Evolutionary conservation across 257 asterid genomes (phyloP), one percentile per base, ranked within the genome.

Genomic region (Jasminum sambac): DNA sequence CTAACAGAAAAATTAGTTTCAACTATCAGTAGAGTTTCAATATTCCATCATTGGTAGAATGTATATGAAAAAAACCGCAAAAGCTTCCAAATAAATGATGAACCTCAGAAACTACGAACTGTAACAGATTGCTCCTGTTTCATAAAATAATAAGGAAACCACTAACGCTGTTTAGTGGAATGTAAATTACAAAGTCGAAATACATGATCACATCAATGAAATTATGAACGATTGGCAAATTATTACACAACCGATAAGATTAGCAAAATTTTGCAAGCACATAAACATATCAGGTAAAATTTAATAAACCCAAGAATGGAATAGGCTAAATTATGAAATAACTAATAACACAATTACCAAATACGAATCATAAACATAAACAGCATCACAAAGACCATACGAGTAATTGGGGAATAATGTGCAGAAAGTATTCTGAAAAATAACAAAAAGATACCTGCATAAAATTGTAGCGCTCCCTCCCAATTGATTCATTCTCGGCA

Each of bases 401-500:
- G 17, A 44, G 0, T 66, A 59, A 65, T 11, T 58, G 44, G 52
- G 36, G 36, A 11, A 50, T 6, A 17, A 21, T 10, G 7, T 34
- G 14, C 23, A 68, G 11, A 12, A 4, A 13, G 66, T 13, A n/a
- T 16, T 14, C 10, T 30, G 36, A 30, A 30, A 30, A 30, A 30
- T 1, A 43, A 39, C 3, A 11, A 61, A 60, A 25, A 64, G 39
- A 57, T 65, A 90, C 98, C 98, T 93, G 97, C 98, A 93, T 93
- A 72, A 93, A 93, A 84, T 90, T 95, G 87, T 95, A 95, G 68
- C 98, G 94, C 81, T 95, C 98, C 71, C 99, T 84, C 46, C 99
- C 98, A 76, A 95, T 85, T 42, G 99, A 95, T 82, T 95, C 99
- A 66, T 95, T 95, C 74, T 95, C 99, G 0, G 96, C 99, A n/a